Conservation (phyloP, 2,329 filamentous ascomycete species). For the Aureobasidium sp. region DNA sequence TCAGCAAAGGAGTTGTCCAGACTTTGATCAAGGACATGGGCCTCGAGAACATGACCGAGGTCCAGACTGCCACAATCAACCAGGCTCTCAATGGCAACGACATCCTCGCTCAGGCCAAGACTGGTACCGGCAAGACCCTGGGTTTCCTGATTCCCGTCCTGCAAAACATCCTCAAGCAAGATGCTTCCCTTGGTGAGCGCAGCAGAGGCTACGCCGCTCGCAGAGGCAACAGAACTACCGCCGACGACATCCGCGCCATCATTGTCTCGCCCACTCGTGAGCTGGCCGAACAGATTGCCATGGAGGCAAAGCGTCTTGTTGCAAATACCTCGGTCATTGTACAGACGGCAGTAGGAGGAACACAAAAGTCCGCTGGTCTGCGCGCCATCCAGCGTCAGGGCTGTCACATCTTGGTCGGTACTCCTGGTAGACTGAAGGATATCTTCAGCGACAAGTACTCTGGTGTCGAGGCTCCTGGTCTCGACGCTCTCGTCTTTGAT, state of each 20-base stretch:
- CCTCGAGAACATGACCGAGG: slow-evolving; percentile 82
- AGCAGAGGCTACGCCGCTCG: neutral
- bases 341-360: slow-evolving; percentile 84
- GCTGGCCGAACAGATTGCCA: slow-evolving; percentile 55
- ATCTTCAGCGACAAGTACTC: slow-evolving; percentile 59
- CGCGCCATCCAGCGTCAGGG: slow-evolving; percentile 60
- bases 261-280: slow-evolving; percentile 57
- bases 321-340: slow-evolving; percentile 58
- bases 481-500: slow-evolving; percentile 54
- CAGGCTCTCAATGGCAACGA: slow-evolving; percentile 72
- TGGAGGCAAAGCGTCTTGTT: slow-evolving; percentile 64
- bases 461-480: slow-evolving; percentile 54
- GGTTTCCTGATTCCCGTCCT: slow-evolving; percentile 84
- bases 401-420: slow-evolving; percentile 84
- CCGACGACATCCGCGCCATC: slow-evolving; percentile 49
- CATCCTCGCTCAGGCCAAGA: slow-evolving; percentile 87
- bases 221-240: slow-evolving; percentile 22
- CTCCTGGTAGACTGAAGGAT: slow-evolving; percentile 80
- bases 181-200: slow-evolving; percentile 51
- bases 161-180: slow-evolving; percentile 62
- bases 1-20: slow-evolving; percentile 57
- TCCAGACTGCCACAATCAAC: slow-evolving; percentile 77
- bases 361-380: slow-evolving; percentile 64
- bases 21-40: slow-evolving; percentile 65
- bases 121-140: slow-evolving; percentile 92